A percentile compares a stretch with the other conserved stretches of the same genome.
phyloP scores from a whole-genome alignment of 176 grass and related monocot genomes.

The Stipa capillata region DNA sequence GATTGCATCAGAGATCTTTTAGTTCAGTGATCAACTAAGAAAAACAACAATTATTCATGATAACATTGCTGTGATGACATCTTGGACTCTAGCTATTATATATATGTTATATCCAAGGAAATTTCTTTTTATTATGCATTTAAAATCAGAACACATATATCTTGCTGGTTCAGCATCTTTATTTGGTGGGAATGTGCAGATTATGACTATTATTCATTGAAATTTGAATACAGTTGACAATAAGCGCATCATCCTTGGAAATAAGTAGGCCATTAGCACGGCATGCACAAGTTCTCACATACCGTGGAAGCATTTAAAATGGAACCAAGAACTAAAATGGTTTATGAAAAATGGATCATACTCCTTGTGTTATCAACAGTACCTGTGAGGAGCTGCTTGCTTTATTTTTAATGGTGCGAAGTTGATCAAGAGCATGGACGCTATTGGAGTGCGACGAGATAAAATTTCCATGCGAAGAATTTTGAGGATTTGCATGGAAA shows the following conservation, averaged over 20 bases:
- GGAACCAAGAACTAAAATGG: neutral
- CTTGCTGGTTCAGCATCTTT: neutral
- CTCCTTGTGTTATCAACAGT: neutral
- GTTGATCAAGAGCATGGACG: conserved; percentile 83
- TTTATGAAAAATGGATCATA: neutral
- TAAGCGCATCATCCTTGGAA: neutral
- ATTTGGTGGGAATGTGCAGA: neutral
- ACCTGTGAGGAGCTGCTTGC: conserved; percentile 69
- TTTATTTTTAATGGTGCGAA: conserved; percentile 63
- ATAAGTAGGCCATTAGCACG: neutral
- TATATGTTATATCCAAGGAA: neutral
- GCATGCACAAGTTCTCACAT: neutral
- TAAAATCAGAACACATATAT: neutral
- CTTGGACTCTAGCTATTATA: no score
- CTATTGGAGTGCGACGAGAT: conserved; percentile 90
- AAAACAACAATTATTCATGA: neutral
- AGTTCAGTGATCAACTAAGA: neutral
- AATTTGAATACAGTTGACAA: neutral
- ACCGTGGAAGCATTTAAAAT: neutral
- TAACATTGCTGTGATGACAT: no score
- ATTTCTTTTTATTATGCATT: neutral
- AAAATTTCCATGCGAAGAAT: conserved; percentile 63
- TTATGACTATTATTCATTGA: neutral
- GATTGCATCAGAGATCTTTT: neutral
- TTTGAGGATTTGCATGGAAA: conserved; percentile 82